Evolutionary conservation across 192 early-diverging fungal species (phyloP).

Genomic region (Backusella liffmaniae): DNA sequence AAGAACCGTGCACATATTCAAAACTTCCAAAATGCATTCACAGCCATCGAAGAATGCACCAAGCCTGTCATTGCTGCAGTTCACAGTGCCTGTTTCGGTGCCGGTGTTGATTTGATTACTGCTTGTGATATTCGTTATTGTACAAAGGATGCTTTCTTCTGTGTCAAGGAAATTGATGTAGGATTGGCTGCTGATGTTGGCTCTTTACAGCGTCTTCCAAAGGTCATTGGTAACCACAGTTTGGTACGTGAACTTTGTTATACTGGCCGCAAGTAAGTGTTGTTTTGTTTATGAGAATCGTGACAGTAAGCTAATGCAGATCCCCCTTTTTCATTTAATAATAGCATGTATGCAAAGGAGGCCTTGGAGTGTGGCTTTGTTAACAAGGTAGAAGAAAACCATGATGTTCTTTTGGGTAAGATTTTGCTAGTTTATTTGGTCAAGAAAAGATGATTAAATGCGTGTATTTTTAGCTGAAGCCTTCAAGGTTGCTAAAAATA

Average conservation of each 20-base stretch:
- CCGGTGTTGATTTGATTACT: constrained; percentile 82
- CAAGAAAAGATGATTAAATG: not conserved
- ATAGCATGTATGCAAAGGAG: constrained; percentile 55
- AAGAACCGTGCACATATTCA: constrained; percentile 4
- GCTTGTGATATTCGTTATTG: constrained; percentile 93
- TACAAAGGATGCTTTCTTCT: constrained; percentile 75
- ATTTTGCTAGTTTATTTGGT: not conserved
- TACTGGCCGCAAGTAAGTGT: constrained; percentile 69
- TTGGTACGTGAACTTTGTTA: constrained; percentile 90
- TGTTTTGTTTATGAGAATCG: not conserved
- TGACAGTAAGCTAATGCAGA: not conserved
- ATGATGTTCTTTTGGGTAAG: constrained; percentile 51
- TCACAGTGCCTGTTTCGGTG: constrained; percentile 84
- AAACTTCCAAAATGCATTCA: constrained; percentile 65
- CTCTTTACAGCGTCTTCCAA: constrained; percentile 93
- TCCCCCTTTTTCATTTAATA: not conserved
- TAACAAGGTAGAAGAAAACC: constrained; percentile 44
- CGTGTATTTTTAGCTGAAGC: constrained; percentile 48
- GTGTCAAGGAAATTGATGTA: constrained; percentile 92
- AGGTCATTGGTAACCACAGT: constrained; percentile 88
- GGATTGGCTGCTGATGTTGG: constrained; percentile 91
- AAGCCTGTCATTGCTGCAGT: constrained; percentile 90
- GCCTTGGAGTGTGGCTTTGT: constrained; percentile 61
- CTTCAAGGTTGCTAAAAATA: constrained; percentile 63
- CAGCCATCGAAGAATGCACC: constrained; percentile 78